Evolutionary conservation across 176 grass and related monocot genomes (phyloP).

Genomic region (Triticum aestivum): DNA sequence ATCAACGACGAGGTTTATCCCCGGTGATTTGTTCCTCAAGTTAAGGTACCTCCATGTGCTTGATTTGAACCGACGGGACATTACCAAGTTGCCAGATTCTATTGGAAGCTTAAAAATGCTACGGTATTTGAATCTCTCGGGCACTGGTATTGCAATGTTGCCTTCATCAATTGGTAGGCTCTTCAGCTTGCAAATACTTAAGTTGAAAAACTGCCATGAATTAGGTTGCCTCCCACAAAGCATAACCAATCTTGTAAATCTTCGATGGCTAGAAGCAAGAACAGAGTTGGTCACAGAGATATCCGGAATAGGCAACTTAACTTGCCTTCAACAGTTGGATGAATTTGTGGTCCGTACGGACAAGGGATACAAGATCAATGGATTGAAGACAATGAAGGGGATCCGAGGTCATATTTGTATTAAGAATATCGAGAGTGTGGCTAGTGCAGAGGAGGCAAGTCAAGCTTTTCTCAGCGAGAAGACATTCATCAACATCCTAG

Average conservation of each 20-base stretch:
- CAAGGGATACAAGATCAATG: constrained; percentile 56
- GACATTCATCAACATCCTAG: constrained; percentile 37
- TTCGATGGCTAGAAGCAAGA: constrained; percentile 58
- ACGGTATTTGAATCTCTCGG: constrained; percentile 59
- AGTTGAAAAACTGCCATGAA: constrained; percentile 43
- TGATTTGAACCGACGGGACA: constrained; percentile 51
- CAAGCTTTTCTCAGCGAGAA: constrained; percentile 53
- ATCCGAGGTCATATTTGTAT: constrained; percentile 54
- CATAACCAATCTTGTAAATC: constrained; percentile 60
- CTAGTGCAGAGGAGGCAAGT: constrained; percentile 42
- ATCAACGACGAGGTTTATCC: constrained; percentile 42
- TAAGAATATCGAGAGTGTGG: constrained; percentile 55
- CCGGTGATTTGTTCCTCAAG: constrained; percentile 48
- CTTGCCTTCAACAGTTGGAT: constrained; percentile 60
- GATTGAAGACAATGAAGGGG: constrained; percentile 50
- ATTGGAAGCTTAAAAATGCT: constrained; percentile 74
- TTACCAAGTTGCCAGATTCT: constrained; percentile 59
- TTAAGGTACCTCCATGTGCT: constrained; percentile 60
- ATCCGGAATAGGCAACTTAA: constrained; percentile 54
- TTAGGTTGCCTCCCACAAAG: constrained; percentile 45
- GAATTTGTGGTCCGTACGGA: constrained; percentile 58
- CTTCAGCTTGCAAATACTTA: constrained; percentile 60
- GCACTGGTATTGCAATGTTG: constrained; percentile 45
- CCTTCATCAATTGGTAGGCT: constrained; percentile 59
- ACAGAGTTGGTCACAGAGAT: constrained; percentile 42